Evolutionary conservation across 208 protist genomes (phyloP).

Genomic region (Crithidia fasciculata): DNA sequence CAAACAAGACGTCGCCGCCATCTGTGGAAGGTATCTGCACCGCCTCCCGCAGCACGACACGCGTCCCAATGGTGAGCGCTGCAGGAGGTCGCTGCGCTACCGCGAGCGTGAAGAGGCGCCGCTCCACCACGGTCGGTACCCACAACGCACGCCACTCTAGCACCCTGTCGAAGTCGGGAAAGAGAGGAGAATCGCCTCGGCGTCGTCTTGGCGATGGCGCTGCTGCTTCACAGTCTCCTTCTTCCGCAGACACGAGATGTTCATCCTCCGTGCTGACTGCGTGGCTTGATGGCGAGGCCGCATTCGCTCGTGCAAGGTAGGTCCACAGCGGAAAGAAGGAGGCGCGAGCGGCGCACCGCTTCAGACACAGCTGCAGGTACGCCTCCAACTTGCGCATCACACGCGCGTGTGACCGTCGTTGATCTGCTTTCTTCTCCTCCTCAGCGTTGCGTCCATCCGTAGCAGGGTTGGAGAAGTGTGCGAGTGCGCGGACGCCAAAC

Average conservation of each 20-base stretch:
- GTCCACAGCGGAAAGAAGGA: constrained; percentile 65
- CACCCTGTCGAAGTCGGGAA: constrained; percentile 22
- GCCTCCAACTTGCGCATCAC: constrained; percentile 9
- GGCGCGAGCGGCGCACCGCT: constrained; percentile 11
- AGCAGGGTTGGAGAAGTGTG: not conserved
- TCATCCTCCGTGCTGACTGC: no score
- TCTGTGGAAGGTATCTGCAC: constrained; percentile 10
- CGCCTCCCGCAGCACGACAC: constrained; percentile 30
- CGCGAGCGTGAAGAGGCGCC: constrained; percentile 53
- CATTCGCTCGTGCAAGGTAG: constrained; percentile 7
- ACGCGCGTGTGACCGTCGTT: not conserved
- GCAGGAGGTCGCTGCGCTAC: constrained; percentile 40
- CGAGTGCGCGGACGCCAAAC: constrained; percentile 51
- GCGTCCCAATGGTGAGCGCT: constrained; percentile 38
- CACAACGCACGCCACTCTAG: constrained; percentile 16
- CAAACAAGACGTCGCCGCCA: not conserved
- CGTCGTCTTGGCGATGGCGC: not conserved
- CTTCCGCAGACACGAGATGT: no score
- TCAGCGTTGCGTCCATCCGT: not conserved
- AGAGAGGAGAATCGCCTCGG: not conserved
- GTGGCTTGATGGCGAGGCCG: no score
- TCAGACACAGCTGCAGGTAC: constrained; percentile 31
- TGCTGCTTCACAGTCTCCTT: not conserved
- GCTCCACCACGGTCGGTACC: constrained; percentile 44
- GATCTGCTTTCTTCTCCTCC: not conserved